Evolutionary conservation across 106 monocot species (phyloP).

Genomic region (Platanthera zijinensis): DNA sequence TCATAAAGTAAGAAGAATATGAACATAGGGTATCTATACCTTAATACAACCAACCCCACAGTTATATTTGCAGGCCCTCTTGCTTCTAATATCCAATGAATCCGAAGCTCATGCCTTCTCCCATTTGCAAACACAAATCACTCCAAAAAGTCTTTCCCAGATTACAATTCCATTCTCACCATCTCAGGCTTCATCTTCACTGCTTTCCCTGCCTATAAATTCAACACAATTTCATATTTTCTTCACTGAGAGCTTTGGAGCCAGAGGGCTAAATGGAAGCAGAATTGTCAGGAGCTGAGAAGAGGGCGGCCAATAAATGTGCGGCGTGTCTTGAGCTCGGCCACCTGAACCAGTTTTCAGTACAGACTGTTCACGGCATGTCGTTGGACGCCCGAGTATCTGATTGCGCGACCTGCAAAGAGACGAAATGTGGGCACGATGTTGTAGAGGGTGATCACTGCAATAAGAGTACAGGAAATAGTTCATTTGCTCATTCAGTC

Average conservation of each 20-base stretch:
- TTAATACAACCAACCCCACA: not conserved
- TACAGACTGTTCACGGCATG: constrained; percentile 38
- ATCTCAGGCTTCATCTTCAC: not conserved
- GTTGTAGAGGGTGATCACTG: constrained; percentile 1
- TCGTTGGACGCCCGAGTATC: constrained; percentile 17
- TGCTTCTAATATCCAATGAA: not conserved
- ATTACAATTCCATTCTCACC: not conserved
- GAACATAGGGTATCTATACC: too few relatives aligned
- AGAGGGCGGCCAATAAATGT: not conserved
- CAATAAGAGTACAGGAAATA: constrained; percentile 23
- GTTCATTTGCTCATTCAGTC: constrained; percentile 70
- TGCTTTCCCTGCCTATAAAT: not conserved
- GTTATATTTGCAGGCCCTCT: not conserved
- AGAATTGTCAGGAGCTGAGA: not conserved
- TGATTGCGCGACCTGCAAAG: constrained; percentile 47
- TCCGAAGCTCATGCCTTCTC: not conserved
- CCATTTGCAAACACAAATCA: not conserved
- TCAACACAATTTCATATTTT: not conserved
- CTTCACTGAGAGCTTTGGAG: not conserved
- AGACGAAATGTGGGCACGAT: constrained; percentile 28
- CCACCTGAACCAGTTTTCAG: constrained; percentile 27
- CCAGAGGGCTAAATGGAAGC: not conserved
- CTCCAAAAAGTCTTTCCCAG: not conserved
- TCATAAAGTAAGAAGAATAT: too few relatives aligned
- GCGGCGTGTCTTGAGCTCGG: not conserved